Base-by-base conservation (phyloP, 192 early-diverging fungal species). In the Coemansia javaensis region DNA sequence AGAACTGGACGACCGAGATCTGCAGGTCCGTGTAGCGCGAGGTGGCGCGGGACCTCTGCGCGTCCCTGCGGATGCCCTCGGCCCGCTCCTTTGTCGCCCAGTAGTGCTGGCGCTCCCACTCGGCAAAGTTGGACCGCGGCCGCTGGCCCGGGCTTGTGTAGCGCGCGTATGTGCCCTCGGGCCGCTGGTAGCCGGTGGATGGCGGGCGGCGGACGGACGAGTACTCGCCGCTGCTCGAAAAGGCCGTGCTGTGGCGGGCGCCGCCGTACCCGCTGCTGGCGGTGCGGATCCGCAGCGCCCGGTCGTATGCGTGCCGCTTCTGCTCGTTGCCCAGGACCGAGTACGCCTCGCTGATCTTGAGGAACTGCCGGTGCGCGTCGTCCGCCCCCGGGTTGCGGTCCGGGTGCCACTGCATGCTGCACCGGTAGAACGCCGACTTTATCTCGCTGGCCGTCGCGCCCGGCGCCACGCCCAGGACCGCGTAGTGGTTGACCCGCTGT, bases 261-360 rank as follows among this genome's bases (percentile, higher is more conserved):
- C 48, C 43, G 25, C 40, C 7, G 14, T n/a, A n/a, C n/a, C 50
- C 48, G 18, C 42, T 16, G 5, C 39, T 16, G 14, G 44, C 51
- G 1, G 34, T 43, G 41, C 56, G 54, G 1, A 63, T 43, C 9
- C 37, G 67, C 28, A 81, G 45, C 5, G 79, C 59, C 32, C 80
- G 69, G 62, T 96, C 93, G 60, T 93, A 93, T 22, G 85, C 80
- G n/a, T 68, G 69, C 37, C 90, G 69, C 36, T 79, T 89, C 2
- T 64, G 53, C 5, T 86, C 88, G 66, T 88, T 79, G 10, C 80
- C 70, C 24, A 96, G 61, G 2, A 87, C 56, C 2, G 87, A 84
- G 71, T 96, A 93, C 0, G 93, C 91, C 49, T 93, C 89, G 64
- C 80, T 90, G 34, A 96, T 85, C 47, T 81, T 64, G 13, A 93